Base-by-base conservation (phyloP, 2,329 filamentous ascomycete genomes). In the Ascochyta pisi region DNA sequence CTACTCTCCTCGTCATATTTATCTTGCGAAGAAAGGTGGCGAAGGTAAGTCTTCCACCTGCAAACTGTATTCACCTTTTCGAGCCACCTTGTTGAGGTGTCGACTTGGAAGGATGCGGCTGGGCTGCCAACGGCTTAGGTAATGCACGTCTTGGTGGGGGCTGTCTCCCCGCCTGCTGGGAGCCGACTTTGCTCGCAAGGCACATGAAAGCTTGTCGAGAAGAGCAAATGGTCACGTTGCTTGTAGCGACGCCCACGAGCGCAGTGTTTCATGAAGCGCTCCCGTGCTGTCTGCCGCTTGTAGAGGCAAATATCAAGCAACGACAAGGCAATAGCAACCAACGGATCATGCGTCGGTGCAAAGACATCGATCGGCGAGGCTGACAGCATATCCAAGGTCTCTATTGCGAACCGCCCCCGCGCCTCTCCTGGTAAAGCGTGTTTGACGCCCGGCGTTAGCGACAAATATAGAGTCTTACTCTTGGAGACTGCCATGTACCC, bases 211-310 rank as follows among this genome's bases (percentile, higher is more conserved):
- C 52, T 55, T 55, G 42, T 63, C 62, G 41, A 56, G 60, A 57
- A 41, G 12, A 55, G 60, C 38, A 54, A 57, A 50, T 60, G 64
- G 59, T 64, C 61, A 61, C 61, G 51, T 39, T 51, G 52, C 60
- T 60, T 54, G 50, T 46, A 47, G 37, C 42, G 42, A 56, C 48
- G 23, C 41, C 50, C 47, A 50, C 19, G 35, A 56, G 48, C 31
- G 42, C 43, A 33, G 58, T 54, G 63, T 68, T 66, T 63, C 63
- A 63, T 45, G 57, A 61, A 52, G 52, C 65, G 63, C 64, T 59
- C 50, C 42, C 42, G 31, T 50, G 35, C 46, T 52, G 39, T 37
- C 39, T 56, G 39, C 31, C 23, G 35, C 35, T 43, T n/a, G 23
- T 22, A 48, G 29, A 31, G 10, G 12, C 29, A 31, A 31, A 31